phyloP scores from a whole-genome alignment of 495 filamentous ascomycete species.

The Pyrenula massariospora region DNA sequence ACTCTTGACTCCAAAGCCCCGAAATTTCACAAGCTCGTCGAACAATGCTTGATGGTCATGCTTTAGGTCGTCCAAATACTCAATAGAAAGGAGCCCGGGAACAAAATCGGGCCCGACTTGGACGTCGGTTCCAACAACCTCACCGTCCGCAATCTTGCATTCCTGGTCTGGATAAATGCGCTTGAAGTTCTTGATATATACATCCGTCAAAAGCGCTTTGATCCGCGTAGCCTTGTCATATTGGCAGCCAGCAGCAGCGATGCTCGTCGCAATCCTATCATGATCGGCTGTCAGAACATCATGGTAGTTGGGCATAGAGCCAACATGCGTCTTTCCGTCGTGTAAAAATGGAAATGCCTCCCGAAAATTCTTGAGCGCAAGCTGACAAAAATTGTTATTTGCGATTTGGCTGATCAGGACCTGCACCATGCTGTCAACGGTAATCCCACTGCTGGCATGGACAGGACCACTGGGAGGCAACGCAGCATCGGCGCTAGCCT shows the following conservation, averaged over 20 bases:
- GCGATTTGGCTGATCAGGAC: background rate
- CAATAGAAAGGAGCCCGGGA: constrained; percentile 46
- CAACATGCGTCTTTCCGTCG: background rate
- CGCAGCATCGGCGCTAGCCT: background rate
- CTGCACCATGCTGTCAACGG: background rate
- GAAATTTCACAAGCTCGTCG: constrained; percentile 58
- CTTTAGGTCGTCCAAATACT: constrained; percentile 58
- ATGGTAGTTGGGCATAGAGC: background rate
- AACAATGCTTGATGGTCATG: constrained; percentile 64
- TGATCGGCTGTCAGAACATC: background rate
- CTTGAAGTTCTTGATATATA: constrained; percentile 53
- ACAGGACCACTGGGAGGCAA: background rate
- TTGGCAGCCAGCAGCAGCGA: background rate
- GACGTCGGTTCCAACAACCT: no score
- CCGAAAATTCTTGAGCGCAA: background rate
- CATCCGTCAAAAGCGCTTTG: constrained; percentile 69
- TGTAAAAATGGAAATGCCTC: no score
- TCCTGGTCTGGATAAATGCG: background rate
- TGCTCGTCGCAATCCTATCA: background rate
- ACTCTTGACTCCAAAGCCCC: constrained; percentile 86
- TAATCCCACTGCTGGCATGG: background rate
- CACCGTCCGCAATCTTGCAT: background rate
- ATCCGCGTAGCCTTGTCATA: constrained; percentile 64
- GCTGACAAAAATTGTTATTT: background rate
- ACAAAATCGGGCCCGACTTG: no score